A percentile compares a stretch with the other conserved stretches of the same genome.
phyloP scores from a whole-genome alignment of 352 stramenopile species.

The Globisporangium sylvaticum region DNA sequence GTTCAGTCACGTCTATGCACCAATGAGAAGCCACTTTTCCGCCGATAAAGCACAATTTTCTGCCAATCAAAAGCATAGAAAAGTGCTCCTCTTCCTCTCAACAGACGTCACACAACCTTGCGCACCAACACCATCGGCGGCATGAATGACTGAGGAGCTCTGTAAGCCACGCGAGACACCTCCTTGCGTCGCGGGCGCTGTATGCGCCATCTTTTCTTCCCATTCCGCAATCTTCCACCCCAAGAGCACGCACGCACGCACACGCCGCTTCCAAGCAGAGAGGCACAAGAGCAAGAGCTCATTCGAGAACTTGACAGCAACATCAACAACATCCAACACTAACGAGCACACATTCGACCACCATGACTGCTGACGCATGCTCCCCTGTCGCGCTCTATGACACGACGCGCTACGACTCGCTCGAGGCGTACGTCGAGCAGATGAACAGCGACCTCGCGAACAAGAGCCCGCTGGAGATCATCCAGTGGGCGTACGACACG shows the following conservation, averaged over 20 bases:
- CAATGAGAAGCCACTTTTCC: neutral
- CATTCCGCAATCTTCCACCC: constrained; percentile 12
- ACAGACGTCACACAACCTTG: constrained; percentile 2
- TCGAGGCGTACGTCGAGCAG: constrained; percentile 60
- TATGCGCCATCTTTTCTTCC: constrained; percentile 9
- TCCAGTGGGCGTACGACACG: constrained; percentile 65
- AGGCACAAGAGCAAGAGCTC: neutral
- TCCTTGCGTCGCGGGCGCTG: neutral
- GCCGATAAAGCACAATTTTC: neutral
- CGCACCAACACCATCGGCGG: neutral
- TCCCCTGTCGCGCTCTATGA: constrained; percentile 22
- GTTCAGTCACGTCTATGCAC: constrained; percentile 5
- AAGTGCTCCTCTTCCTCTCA: neutral
- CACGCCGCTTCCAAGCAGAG: neutral
- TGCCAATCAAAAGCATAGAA: neutral
- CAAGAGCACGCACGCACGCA: neutral
- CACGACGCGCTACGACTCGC: constrained; percentile 39
- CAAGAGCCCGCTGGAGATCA: constrained; percentile 58
- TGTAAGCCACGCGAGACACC: neutral
- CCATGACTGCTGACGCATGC: neutral
- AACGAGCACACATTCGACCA: neutral
- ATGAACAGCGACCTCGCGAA: constrained; percentile 53
- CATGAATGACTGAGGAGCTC: neutral
- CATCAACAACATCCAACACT: neutral
- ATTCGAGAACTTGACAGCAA: neutral